Conservation (phyloP, 2,329 filamentous ascomycete species). For the Diaporthe vexans region DNA sequence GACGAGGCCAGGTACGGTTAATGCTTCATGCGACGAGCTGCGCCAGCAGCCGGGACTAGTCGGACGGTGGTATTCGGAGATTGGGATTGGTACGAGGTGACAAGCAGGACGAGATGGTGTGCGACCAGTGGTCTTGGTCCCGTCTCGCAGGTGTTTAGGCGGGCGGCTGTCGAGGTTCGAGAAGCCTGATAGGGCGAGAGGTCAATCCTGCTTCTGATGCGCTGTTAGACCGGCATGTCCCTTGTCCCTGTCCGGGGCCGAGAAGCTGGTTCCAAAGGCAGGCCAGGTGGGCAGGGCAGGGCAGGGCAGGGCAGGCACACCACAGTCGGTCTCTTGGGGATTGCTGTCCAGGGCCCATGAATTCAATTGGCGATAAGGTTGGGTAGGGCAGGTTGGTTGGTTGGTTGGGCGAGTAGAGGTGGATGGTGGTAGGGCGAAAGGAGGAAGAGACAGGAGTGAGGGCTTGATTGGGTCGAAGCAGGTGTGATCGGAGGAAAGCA, state of each 20-base stretch:
- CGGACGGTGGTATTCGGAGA: constrained; percentile 17
- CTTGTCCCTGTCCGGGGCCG: constrained; percentile 19
- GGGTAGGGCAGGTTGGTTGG: not conserved
- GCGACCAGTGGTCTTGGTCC: constrained; percentile 37
- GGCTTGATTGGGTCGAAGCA: constrained; percentile 25
- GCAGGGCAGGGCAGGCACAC: not conserved
- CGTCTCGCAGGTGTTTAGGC: constrained; percentile 37
- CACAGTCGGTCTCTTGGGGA: not conserved
- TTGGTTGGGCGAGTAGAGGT: not conserved
- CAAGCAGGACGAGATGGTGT: constrained; percentile 32
- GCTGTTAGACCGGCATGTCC: constrained; percentile 38
- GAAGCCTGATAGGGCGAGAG: constrained; percentile 34
- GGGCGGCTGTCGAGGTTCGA: constrained; percentile 24
- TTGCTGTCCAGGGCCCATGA: constrained; percentile 1
- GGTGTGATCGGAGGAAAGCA: not conserved
- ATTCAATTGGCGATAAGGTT: constrained; percentile 21
- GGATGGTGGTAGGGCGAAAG: not conserved
- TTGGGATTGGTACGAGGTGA: constrained; percentile 31
- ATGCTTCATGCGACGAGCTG: constrained; percentile 38
- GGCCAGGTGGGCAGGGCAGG: not conserved
- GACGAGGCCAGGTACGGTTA: constrained; percentile 40
- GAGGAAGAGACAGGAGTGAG: constrained; percentile 6
- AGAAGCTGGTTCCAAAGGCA: constrained; percentile 14
- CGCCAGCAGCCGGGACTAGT: constrained; percentile 28
- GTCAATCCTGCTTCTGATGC: constrained; percentile 6